These are phyloP conservation scores for Brettanomyces anomalus DNA, from an alignment of 805 yeast genomes.

Conservation along the genomic window DNA sequence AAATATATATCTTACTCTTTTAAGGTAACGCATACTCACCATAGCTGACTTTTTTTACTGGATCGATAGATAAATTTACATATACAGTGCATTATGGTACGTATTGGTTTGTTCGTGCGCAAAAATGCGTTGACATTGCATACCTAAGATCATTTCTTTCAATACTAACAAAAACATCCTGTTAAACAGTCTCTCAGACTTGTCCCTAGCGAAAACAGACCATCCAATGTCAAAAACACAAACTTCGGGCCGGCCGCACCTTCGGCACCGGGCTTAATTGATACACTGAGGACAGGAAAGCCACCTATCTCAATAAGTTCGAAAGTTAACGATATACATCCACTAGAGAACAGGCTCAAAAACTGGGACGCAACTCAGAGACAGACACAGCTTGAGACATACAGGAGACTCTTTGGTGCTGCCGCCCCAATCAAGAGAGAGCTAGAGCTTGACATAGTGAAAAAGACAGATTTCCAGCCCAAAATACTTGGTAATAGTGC, in stretches of 20 bases:
- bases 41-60: too few species aligned
- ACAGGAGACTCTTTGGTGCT: slow-evolving; percentile 79
- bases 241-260: slow-evolving; percentile 47
- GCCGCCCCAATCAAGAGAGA: slow-evolving; percentile 89
- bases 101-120: too few species aligned
- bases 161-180: too few species aligned
- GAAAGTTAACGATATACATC: slow-evolving; percentile 71
- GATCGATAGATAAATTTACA: too few species aligned
- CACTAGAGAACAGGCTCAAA: slow-evolving; percentile 65
- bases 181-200: slow-evolving; percentile 28
- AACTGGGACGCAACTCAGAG: slow-evolving; percentile 78
- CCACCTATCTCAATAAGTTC: slow-evolving; percentile 57
- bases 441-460: slow-evolving; percentile 78
- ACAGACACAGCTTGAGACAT: slow-evolving; percentile 61
- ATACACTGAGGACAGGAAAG: slow-evolving; percentile 53
- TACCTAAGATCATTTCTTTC: too few species aligned
- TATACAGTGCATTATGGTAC: too few species aligned
- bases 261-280: slow-evolving; percentile 64
- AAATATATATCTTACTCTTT: too few species aligned
- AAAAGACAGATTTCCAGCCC: slow-evolving; percentile 63
- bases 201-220: slow-evolving; percentile 43
- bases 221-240: slow-evolving; percentile 40
- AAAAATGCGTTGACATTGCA: too few species aligned
- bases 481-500: slow-evolving; percentile 43
- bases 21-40: too few species aligned